phyloP scores from a whole-genome alignment of 768 basidiomycete species.

The Termitomyces sp. region DNA sequence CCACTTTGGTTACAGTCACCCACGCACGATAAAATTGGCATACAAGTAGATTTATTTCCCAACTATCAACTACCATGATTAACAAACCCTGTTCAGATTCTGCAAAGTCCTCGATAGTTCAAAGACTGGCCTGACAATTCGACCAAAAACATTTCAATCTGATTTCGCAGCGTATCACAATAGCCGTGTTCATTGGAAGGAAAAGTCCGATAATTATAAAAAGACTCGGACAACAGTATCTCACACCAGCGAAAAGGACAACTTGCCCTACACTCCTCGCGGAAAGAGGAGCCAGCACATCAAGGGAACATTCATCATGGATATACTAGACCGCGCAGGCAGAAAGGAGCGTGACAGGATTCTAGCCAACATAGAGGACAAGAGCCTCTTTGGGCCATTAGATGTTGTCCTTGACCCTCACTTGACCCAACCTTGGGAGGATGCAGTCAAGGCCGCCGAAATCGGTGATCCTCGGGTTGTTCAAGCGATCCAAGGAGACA shows the following conservation, averaged over 20 bases:
- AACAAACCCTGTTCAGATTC: constrained; percentile 26
- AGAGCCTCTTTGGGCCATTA: constrained; percentile 14
- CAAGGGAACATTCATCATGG: constrained; percentile 26
- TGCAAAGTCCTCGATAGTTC: constrained; percentile 55
- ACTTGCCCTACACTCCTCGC: constrained; percentile 11
- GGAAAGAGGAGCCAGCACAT: constrained; percentile 9
- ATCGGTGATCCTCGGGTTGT: constrained; percentile 13
- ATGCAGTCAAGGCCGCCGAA: constrained; percentile 22
- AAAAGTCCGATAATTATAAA: constrained; percentile 14
- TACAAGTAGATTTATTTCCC: constrained; percentile 34
- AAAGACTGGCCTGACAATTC: constrained; percentile 55
- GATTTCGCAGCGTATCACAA: constrained; percentile 12
- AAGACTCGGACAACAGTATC: background rate
- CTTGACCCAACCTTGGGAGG: constrained; percentile 33
- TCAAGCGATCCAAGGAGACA: constrained; percentile 26
- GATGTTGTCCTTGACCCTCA: constrained; percentile 17
- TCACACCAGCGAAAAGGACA: background rate
- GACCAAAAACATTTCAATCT: constrained; percentile 21
- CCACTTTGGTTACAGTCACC: constrained; percentile 45
- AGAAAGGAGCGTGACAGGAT: constrained; percentile 11
- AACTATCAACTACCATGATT: background rate
- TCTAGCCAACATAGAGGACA: constrained; percentile 15
- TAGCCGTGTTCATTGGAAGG: constrained; percentile 16
- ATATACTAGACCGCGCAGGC: constrained; percentile 16
- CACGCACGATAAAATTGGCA: constrained; percentile 48